Evolutionary conservation across 495 filamentous ascomycete genomes (phyloP).

Genomic region (Monascus purpureus): DNA sequence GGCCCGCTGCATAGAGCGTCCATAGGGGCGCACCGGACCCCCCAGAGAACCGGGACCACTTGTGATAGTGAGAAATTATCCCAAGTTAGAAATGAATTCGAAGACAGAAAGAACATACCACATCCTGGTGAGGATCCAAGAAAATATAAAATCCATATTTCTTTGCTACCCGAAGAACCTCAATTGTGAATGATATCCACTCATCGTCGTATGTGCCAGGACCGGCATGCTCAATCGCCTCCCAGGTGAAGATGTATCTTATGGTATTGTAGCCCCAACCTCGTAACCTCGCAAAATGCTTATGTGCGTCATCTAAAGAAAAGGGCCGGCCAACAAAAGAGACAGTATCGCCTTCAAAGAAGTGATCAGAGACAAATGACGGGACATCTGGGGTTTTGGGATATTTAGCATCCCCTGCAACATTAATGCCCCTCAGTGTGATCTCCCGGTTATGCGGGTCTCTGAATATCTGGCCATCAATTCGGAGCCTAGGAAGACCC

Average conservation of each 20-base stretch:
- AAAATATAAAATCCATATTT: slow-evolving; percentile 89
- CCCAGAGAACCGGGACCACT: slow-evolving; percentile 91
- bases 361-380: slow-evolving; percentile 61
- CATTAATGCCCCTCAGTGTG: slow-evolving; percentile 55
- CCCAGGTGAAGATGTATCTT: slow-evolving; percentile 95
- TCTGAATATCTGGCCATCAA: slow-evolving; percentile 73
- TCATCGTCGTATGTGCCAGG: slow-evolving; percentile 93
- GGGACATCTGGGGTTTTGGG: slow-evolving; percentile 67
- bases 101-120: slow-evolving; percentile 40
- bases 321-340: slow-evolving; percentile 85
- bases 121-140: slow-evolving; percentile 97
- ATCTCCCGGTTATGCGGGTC: slow-evolving; percentile 55
- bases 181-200: slow-evolving; percentile 83
- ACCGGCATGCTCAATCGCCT: slow-evolving; percentile 89
- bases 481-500: slow-evolving; percentile 42
- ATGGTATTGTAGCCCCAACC: slow-evolving; percentile 92
- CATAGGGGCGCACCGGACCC: slow-evolving; percentile 95
- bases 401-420: slow-evolving; percentile 53
- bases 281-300: slow-evolving; percentile 75
- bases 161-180: slow-evolving; percentile 68
- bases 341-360: slow-evolving; percentile 86
- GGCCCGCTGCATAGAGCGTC: slow-evolving; percentile 87
- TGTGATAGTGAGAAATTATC: slow-evolving; percentile 5
- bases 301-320: slow-evolving; percentile 62
- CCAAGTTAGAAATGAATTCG: background rate